Evolutionary conservation across 2,329 filamentous ascomycete species (phyloP).

Genomic region (Pseudogymnoascus sp.): DNA sequence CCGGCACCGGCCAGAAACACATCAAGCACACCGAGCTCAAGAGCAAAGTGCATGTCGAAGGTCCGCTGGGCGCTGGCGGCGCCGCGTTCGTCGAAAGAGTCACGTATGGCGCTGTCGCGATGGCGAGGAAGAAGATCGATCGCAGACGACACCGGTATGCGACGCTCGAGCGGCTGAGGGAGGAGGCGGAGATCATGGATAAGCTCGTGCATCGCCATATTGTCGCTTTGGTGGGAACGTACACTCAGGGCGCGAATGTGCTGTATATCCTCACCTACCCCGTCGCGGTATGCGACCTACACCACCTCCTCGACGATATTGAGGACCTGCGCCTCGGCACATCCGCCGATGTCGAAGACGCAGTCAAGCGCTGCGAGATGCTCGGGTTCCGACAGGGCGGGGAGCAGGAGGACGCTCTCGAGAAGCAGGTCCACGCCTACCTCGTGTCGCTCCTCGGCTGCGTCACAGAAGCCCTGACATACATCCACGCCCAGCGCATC

Average conservation of each 20-base stretch:
- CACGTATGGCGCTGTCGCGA: slow-evolving; percentile 31
- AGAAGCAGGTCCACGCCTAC: slow-evolving; percentile 14
- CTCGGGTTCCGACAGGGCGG: slow-evolving; percentile 35
- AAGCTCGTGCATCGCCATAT: slow-evolving; percentile 42
- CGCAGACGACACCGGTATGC: slow-evolving; percentile 12
- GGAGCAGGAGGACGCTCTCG: slow-evolving; percentile 11
- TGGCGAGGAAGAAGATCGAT: slow-evolving; percentile 39
- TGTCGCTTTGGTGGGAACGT: slow-evolving; percentile 41
- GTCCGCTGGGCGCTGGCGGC: slow-evolving; percentile 36
- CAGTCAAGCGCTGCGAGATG: slow-evolving; percentile 31
- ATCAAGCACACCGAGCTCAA: slow-evolving; percentile 16
- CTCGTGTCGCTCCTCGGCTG: slow-evolving; percentile 35
- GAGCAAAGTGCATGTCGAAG: slow-evolving; percentile 14
- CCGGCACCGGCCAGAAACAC: slow-evolving; percentile 21
- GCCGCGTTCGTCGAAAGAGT: slow-evolving; percentile 41
- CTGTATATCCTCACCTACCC: slow-evolving; percentile 42
- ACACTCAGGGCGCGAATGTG: slow-evolving; percentile 34
- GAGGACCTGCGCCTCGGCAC: slow-evolving; percentile 34
- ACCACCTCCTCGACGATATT: slow-evolving; percentile 37
- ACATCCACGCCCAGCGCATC: slow-evolving; percentile 37
- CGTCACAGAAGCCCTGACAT: slow-evolving; percentile 36
- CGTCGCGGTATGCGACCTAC: slow-evolving; percentile 40
- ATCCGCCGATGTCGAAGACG: slow-evolving; percentile 33
- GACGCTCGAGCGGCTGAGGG: slow-evolving; percentile 35
- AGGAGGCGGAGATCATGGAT: slow-evolving; percentile 42